Evolutionary conservation across 2,329 filamentous ascomycete genomes (phyloP).

Genomic region (Arthrobotrys sphaeroides): DNA sequence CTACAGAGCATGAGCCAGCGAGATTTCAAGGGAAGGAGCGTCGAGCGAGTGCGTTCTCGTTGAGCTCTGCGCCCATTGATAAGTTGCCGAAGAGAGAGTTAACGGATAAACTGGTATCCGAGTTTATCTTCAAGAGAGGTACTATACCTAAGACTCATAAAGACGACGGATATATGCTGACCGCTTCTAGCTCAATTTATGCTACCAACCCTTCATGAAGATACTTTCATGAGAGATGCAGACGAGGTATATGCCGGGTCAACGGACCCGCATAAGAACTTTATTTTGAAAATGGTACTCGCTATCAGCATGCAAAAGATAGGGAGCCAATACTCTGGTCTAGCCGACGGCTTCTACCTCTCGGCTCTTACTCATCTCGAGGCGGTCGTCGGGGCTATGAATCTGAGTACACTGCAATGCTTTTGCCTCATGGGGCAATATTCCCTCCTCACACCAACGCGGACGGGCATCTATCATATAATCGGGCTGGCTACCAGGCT

Average conservation of each 20-base stretch:
- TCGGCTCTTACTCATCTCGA: constrained; percentile 87
- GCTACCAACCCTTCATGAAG: constrained; percentile 86
- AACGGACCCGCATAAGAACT: constrained; percentile 82
- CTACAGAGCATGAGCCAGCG: constrained; percentile 47
- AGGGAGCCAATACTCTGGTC: constrained; percentile 79
- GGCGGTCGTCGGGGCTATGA: constrained; percentile 83
- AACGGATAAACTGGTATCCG: constrained; percentile 77
- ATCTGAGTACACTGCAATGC: constrained; percentile 89
- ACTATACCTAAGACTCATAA: constrained; percentile 47
- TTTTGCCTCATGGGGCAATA: constrained; percentile 88
- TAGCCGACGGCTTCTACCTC: constrained; percentile 94
- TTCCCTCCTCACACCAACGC: constrained; percentile 87
- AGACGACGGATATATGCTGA: neutral
- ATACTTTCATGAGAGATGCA: constrained; percentile 77
- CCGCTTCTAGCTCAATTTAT: constrained; percentile 77
- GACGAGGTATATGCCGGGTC: constrained; percentile 82
- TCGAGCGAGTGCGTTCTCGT: constrained; percentile 68
- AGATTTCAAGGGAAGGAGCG: constrained; percentile 39
- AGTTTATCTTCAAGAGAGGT: constrained; percentile 88
- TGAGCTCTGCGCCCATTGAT: constrained; percentile 82
- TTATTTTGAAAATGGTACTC: constrained; percentile 87
- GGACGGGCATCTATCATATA: constrained; percentile 90
- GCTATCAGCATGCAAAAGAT: constrained; percentile 95
- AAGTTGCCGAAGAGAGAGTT: constrained; percentile 77
- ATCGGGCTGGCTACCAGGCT: constrained; percentile 87